Evolutionary conservation across 768 basidiomycete genomes (phyloP), one percentile per base, ranked within the genome.

Genomic region (Chlorophyllum brunneum): DNA sequence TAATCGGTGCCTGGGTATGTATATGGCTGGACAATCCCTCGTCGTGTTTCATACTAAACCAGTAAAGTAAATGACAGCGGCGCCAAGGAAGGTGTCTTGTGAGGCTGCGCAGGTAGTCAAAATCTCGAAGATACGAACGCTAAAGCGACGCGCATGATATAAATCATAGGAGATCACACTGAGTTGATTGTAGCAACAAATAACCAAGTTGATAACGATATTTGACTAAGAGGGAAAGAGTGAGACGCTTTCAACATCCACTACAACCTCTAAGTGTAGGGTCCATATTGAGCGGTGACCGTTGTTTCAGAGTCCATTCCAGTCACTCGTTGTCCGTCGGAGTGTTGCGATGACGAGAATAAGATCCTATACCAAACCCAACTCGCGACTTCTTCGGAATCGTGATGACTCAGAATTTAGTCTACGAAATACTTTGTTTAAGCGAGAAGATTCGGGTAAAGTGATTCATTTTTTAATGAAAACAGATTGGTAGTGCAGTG

Each of bases 301-400:
- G n/a, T 20, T 31, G 48, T 50, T 50, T 50, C 48, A 50, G 48
- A 40, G 37, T 50, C 15, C 10, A 30, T 40, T 40, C 18, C 23
- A 40, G 38, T 50, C 48, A 50, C 34, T 16, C 29, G 26, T 31
- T 30, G 39, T 24, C 39, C 22, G 13, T 38, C n/a, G 36, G 36
- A 50, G 48, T 30, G 37, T 15, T 38, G 27, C n/a, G 34, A 30
- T 11, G 20, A 6, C 29, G 18, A 23, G 15, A 38, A 37, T 22
- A 30, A 23, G 48, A 41, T 33, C 29, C 16, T 30, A 6, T 50
- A 23, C 29, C 38, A 30, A 22, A 26, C 2, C 5, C n/a, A n/a
- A n/a, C n/a, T n/a, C 22, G 7, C 6, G 13, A 33, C 20, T 30
- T 22, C n/a, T 20, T 13, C 38, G 30, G 10, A 5, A n/a, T 4